Evolutionary conservation across 139 green algal species (phyloP).

Genomic region (Picochlorum sp.): DNA sequence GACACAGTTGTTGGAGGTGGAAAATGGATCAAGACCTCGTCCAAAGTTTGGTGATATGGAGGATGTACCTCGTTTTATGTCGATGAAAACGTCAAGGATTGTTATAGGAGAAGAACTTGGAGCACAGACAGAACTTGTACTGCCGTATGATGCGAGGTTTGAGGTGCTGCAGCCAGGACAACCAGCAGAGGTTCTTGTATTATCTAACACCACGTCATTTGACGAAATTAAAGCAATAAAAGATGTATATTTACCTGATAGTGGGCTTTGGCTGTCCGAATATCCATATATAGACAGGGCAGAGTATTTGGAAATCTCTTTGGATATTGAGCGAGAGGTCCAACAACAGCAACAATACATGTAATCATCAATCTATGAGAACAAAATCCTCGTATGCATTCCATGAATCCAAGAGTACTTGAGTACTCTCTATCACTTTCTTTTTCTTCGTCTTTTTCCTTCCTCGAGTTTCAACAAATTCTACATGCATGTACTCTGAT

Average conservation of each 20-base stretch:
- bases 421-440: background rate
- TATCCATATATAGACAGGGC: conserved; percentile 67
- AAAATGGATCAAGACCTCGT: conserved; percentile 16
- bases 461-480: conserved; percentile 7
- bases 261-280: conserved; percentile 66
- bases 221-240: conserved; percentile 69
- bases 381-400: conserved; percentile 12
- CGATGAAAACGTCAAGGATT: conserved; percentile 25
- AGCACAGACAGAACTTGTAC: conserved; percentile 43
- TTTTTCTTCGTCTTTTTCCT: background rate
- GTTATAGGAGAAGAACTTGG: conserved; percentile 60
- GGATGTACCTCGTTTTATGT: conserved; percentile 1
- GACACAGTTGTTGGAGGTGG: conserved; percentile 41
- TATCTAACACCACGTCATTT: conserved; percentile 46
- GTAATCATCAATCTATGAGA: conserved; percentile 1
- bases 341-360: background rate
- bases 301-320: conserved; percentile 54
- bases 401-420: background rate
- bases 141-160: conserved; percentile 53
- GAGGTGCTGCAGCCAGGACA: conserved; percentile 46
- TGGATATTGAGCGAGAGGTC: conserved; percentile 47
- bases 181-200: conserved; percentile 61
- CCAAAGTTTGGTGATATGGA: conserved; percentile 9
- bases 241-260: conserved; percentile 70
- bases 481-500: conserved; percentile 10